Percentiles rank a stretch among this genome's conserved stretches.
Conservation (phyloP, 2,329 filamentous ascomycete species). For the Fusarium duplospermum region DNA sequence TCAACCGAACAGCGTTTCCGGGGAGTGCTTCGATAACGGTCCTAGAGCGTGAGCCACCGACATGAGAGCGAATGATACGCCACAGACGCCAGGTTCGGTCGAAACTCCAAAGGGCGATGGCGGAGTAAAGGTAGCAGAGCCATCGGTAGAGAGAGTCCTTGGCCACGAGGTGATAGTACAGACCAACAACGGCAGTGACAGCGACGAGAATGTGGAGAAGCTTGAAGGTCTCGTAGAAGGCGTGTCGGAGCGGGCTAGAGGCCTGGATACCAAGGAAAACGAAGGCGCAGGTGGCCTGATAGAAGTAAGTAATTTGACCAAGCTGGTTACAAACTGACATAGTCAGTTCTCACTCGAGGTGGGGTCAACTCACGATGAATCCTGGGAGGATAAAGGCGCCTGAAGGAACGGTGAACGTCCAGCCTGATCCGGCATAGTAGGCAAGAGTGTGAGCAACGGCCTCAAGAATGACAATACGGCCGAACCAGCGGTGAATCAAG, state of each 20-base stretch:
- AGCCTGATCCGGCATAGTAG: constrained; percentile 65
- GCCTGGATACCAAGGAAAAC: constrained; percentile 75
- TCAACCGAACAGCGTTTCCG: constrained; percentile 79
- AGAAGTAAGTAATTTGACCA: constrained; percentile 7
- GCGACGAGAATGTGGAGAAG: constrained; percentile 76
- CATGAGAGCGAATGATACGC: constrained; percentile 72
- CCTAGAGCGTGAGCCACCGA: constrained; percentile 73
- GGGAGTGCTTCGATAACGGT: constrained; percentile 81
- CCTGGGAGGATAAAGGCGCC: constrained; percentile 68
- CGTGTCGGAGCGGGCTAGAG: constrained; percentile 77
- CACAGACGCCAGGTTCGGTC: constrained; percentile 72
- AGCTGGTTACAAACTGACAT: not conserved
- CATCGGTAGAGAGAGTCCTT: constrained; percentile 57
- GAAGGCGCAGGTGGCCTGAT: constrained; percentile 69
- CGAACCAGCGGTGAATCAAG: constrained; percentile 83
- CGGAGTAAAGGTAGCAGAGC: constrained; percentile 69
- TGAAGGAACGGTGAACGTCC: constrained; percentile 52
- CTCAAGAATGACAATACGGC: constrained; percentile 79
- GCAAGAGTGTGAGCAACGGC: constrained; percentile 73
- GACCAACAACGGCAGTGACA: constrained; percentile 67
- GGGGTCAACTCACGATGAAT: constrained; percentile 66
- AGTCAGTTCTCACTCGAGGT: not conserved
- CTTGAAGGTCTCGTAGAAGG: constrained; percentile 84
- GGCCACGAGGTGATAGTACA: constrained; percentile 74
- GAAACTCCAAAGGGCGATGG: constrained; percentile 73